Evolutionary conservation across 202 grass and related monocot genomes (phyloP).

Genomic region (Hordeum pubiflorum): DNA sequence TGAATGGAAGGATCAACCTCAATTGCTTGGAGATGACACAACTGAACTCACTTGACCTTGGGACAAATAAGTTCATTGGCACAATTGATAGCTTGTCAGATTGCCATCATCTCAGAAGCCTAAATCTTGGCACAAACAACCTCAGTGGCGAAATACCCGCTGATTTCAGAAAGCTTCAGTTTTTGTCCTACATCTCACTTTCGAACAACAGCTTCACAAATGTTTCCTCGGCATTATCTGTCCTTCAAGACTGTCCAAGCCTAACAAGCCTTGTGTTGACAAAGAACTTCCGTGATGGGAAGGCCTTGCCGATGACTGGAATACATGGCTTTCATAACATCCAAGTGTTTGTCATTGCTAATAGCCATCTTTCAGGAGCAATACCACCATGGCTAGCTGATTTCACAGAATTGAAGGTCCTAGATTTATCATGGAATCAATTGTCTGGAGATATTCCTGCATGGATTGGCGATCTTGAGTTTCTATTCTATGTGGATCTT

Average conservation of each 20-base stretch:
- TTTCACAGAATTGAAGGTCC: constrained; percentile 51
- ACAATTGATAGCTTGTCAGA: constrained; percentile 52
- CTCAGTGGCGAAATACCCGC: constrained; percentile 75
- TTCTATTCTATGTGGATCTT: constrained; percentile 87
- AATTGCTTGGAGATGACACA: constrained; percentile 71
- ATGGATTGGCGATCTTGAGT: constrained; percentile 68
- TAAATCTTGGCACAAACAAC: constrained; percentile 87
- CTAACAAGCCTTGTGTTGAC: constrained; percentile 81
- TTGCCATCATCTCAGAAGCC: constrained; percentile 57
- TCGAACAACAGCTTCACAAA: constrained; percentile 96
- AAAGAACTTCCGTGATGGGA: constrained; percentile 64
- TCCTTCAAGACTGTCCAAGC: constrained; percentile 63
- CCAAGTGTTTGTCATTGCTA: constrained; percentile 87
- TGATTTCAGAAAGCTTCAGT: constrained; percentile 65
- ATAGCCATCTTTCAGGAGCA: constrained; percentile 60
- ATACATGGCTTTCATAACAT: constrained; percentile 69
- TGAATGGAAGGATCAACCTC: constrained; percentile 54
- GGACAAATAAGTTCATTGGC: constrained; percentile 59
- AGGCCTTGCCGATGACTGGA: constrained; percentile 48
- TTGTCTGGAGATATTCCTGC: constrained; percentile 61
- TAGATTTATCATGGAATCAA: constrained; percentile 94
- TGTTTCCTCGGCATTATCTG: constrained; percentile 64
- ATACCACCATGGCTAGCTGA: constrained; percentile 68
- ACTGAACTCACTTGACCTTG: constrained; percentile 73
- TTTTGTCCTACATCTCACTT: constrained; percentile 73